phyloP scores from a whole-genome alignment of 2,329 filamentous ascomycete genomes.

The Colletotrichum costaricense region DNA sequence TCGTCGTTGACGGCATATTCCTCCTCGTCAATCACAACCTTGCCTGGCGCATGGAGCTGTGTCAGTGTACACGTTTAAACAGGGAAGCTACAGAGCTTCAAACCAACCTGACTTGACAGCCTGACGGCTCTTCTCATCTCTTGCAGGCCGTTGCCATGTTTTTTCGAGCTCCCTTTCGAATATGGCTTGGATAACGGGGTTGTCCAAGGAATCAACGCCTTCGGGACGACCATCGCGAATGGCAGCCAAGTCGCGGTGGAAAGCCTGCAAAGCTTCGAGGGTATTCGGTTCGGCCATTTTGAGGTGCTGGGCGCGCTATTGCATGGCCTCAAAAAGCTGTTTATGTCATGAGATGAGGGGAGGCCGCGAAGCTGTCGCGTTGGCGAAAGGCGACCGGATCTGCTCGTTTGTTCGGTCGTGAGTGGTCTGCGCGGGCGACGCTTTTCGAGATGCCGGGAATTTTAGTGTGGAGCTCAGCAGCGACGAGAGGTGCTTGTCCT shows the following conservation, averaged over 20 bases:
- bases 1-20: conserved; percentile 87
- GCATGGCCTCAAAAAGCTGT: conserved; percentile 49
- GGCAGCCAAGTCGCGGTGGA: conserved; percentile 86
- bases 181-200: conserved; percentile 75
- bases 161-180: conserved; percentile 78
- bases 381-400: conserved; percentile 20
- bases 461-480: conserved; percentile 34
- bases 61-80: conserved; percentile 7
- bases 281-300: conserved; percentile 80
- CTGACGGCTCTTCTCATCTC: conserved; percentile 81
- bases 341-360: conserved; percentile 28
- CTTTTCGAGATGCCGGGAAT: conserved; percentile 35
- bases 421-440: conserved; percentile 15
- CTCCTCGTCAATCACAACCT: conserved; percentile 76
- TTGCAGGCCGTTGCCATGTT: conserved; percentile 79
- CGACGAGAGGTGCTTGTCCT: neutral
- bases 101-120: conserved; percentile 73
- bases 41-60: conserved; percentile 65
- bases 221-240: conserved; percentile 75
- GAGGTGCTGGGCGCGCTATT: conserved; percentile 53
- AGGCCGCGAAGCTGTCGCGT: conserved; percentile 32
- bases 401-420: conserved; percentile 7
- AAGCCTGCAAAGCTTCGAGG: conserved; percentile 81
- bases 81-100: neutral
- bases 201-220: conserved; percentile 74